Evolutionary conservation across 2,329 filamentous ascomycete species (phyloP), one percentile per base, ranked within the genome.

Genomic region (Lasiodiplodia sp.): DNA sequence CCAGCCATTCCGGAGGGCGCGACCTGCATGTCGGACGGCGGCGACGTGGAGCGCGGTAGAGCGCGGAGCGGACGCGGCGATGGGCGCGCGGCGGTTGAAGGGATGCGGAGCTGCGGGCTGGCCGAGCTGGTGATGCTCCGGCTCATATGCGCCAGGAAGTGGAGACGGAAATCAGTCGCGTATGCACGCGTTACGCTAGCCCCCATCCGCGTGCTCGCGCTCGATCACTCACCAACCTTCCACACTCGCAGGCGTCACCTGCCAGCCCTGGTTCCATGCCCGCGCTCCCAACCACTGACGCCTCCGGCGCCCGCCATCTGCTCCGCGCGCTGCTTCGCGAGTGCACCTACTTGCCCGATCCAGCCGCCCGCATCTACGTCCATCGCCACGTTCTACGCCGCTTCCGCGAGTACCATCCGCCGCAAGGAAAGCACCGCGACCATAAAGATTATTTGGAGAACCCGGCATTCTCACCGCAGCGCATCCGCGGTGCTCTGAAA

Each of bases 261-360:
- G 12, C 38, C 18, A 23, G 28, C 11, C 14, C 60, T 38, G 31
- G 28, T 31, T 31, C n/a, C 60, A 64, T 64, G 47, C 31, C n/a
- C 5, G 25, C 40, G 44, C 25, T 63, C 18, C n/a, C 58, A 18
- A 25, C 28, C 18, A n/a, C 47, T 38, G 60, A 64, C 51, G 47
- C n/a, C n/a, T 37, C 60, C 31, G 31, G 60, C 31, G 60, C 60
- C 21, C 72, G 66, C 31, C 83, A 86, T 73, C 77, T 88, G 56
- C 81, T 87, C 71, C 86, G 88, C 60, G 81, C 84, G 28, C 81
- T 88, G 11, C 83, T 90, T 49, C 85, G 88, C 69, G 85, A 89
- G 78, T 83, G 82, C 70, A 83, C 85, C 67, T 90, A 90, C 72
- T 84, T 90, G 49, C 87, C 88, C 34, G 87, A 90, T 73, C 81